Conservation (phyloP, 495 filamentous ascomycete genomes). For the Lasiosphaeria ovina region DNA sequence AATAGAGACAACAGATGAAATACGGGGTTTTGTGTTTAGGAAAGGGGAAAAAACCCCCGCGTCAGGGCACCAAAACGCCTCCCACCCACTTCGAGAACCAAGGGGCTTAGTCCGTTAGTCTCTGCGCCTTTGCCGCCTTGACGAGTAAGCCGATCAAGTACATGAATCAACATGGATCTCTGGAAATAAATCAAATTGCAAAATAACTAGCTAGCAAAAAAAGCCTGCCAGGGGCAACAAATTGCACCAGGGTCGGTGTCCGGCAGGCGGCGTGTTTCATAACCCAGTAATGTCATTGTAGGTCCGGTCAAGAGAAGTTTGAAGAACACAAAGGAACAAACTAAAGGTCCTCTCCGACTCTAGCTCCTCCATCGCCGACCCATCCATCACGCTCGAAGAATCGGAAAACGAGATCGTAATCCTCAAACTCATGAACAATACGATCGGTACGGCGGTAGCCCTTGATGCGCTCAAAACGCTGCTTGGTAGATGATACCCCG, state of each 20-base stretch:
- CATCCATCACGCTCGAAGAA: conserved; percentile 94
- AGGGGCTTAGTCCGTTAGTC: too few relatives aligned
- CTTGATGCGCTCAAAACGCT: conserved; percentile 75
- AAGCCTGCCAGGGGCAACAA: not conserved
- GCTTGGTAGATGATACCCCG: conserved; percentile 44
- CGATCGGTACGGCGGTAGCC: conserved; percentile 91
- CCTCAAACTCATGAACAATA: conserved; percentile 96
- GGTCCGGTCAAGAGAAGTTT: not conserved
- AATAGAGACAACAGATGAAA: too few relatives aligned
- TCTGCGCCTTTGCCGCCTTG: too few relatives aligned
- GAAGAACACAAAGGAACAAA: not conserved
- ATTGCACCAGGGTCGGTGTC: not conserved
- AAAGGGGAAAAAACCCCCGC: too few relatives aligned
- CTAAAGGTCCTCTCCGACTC: conserved; percentile 57
- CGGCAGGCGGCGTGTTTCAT: not conserved
- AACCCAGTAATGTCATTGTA: not conserved
- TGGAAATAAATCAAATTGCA: too few relatives aligned
- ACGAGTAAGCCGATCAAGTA: too few relatives aligned
- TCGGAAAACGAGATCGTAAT: conserved; percentile 94
- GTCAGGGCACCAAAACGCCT: too few relatives aligned
- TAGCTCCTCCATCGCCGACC: conserved; percentile 69
- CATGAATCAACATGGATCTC: too few relatives aligned
- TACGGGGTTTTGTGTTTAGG: too few relatives aligned
- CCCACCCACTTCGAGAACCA: too few relatives aligned
- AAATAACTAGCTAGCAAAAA: too few relatives aligned